A percentile compares a stretch with the other conserved stretches of the same genome.
Evolutionary conservation across 768 basidiomycete genomes (phyloP).

Genomic region (Collybia sp.): DNA sequence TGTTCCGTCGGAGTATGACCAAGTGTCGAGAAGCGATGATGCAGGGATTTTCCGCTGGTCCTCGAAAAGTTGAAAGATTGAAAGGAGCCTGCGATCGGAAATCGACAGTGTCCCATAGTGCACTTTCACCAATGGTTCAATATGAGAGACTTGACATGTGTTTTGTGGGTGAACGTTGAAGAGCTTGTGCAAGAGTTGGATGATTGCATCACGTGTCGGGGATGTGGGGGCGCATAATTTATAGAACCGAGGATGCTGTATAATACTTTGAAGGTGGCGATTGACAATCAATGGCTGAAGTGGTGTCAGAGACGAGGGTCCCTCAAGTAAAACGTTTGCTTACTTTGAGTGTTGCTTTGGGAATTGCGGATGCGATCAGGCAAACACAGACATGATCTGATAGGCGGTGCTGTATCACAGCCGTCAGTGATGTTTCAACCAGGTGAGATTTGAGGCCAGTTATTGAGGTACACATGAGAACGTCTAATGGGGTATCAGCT

Average conservation of each 20-base stretch:
- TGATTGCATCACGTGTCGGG: slow-evolving; percentile 38
- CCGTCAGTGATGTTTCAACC: slow-evolving; percentile 68
- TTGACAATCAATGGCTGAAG: slow-evolving; percentile 68
- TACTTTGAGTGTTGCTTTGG: slow-evolving; percentile 59
- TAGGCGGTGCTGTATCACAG: slow-evolving; percentile 59
- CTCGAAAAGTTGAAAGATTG: slow-evolving; percentile 79
- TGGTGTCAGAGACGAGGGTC: slow-evolving; percentile 2
- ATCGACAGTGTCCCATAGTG: slow-evolving; percentile 71
- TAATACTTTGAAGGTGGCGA: slow-evolving; percentile 66
- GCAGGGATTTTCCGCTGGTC: slow-evolving; percentile 60
- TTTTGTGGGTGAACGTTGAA: slow-evolving; percentile 77
- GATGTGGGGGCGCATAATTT: slow-evolving; percentile 29
- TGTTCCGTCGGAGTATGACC: slow-evolving; percentile 49
- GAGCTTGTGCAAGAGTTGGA: slow-evolving; percentile 55
- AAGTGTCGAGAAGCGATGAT: slow-evolving; percentile 55
- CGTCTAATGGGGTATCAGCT: too few relatives aligned
- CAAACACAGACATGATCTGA: slow-evolving; percentile 31
- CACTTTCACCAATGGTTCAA: slow-evolving; percentile 69
- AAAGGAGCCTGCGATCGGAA: slow-evolving; percentile 64
- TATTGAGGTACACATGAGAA: too few relatives aligned
- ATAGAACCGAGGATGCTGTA: slow-evolving; percentile 66
- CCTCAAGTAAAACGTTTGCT: slow-evolving; percentile 7
- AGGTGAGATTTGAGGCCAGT: slow-evolving; percentile 45
- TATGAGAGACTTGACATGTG: slow-evolving; percentile 80
- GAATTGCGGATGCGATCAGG: slow-evolving; percentile 37